Evolutionary conservation across 2,329 filamentous ascomycete genomes (phyloP).

Genomic region (Juglanconis sp.): DNA sequence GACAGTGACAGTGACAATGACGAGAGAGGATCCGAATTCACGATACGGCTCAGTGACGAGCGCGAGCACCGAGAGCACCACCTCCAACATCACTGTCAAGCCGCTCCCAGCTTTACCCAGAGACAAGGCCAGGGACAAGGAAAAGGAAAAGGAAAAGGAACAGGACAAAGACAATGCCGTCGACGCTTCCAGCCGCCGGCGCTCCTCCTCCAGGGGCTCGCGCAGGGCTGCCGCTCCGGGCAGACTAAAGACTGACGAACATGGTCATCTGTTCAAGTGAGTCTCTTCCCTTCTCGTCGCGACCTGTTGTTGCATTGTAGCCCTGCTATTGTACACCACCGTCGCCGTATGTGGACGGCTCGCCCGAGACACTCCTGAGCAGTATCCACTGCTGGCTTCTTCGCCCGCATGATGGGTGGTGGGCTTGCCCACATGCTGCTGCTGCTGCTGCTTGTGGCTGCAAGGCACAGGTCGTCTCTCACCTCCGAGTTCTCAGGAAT

Average conservation of each 20-base stretch:
- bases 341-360: conserved; percentile 21
- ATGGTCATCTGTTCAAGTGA: conserved; percentile 39
- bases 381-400: conserved; percentile 1
- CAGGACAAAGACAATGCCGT: conserved; percentile 15
- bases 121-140: conserved; percentile 21
- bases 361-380: conserved; percentile 18
- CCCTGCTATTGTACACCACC: conserved; percentile 12
- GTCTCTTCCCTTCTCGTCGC: conserved; percentile 23
- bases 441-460: not conserved
- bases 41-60: conserved; percentile 66
- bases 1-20: conserved; percentile 49
- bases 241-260: conserved; percentile 56
- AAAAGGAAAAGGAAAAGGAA: not conserved
- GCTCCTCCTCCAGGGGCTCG: conserved; percentile 26
- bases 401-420: not conserved
- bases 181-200: conserved; percentile 30
- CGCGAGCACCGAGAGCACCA: conserved; percentile 64
- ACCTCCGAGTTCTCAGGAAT: not conserved
- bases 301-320: conserved; percentile 3
- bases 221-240: conserved; percentile 37
- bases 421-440: not conserved
- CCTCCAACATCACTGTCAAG: conserved; percentile 63
- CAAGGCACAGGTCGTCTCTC: not conserved
- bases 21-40: conserved; percentile 60
- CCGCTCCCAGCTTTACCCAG: conserved; percentile 32